Evolutionary conservation across 768 basidiomycete species (phyloP), one percentile per base, ranked within the genome.

Genomic region (Tricholoma saponaceum): DNA sequence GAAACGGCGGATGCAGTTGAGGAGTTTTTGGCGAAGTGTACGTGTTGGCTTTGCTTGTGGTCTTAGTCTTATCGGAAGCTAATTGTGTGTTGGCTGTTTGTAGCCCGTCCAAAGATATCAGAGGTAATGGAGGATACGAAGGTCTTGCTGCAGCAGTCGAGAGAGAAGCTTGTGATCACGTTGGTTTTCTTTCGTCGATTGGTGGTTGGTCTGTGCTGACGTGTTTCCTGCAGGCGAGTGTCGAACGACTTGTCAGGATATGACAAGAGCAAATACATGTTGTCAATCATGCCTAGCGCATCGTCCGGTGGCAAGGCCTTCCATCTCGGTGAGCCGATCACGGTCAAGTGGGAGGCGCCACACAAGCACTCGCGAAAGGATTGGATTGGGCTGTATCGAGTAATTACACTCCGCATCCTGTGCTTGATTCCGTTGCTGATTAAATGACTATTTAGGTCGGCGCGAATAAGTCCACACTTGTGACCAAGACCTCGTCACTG

Each of bases 41-140:
- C 65, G 90, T 73, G 59, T 41, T 28, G 28, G 30, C 1, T 32
- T 9, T 9, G 4, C 30, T 9, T 25, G 41, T 33, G n/a, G 53
- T 52, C 52, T 54, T 35, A 26, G 12, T 22, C 12, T 41, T 10
- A 25, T 8, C 1, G 25, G 49, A 51, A 22, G 28, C 54, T 58
- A 28, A 28, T 50, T n/a, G 14, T 8, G 23, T 52, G 56, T 52
- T 26, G 18, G 28, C 52, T 56, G 12, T 61, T 53, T 56, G 12
- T 61, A 97, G 94, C 94, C n/a, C 85, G 83, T 32, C 96, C 97
- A 7, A 86, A 74, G 67, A 83, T 98, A 54, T 87, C 88, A 10
- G 95, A 90, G 59, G 93, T 97, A 44, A 83, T 98, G 54, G 86
- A 95, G 63, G 96, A 98, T 60, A 96, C 97, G 20, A 97, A 92